These are phyloP conservation scores for Nemania serpens DNA, from an alignment of 2,329 filamentous ascomycete genomes.

Conservation along the genomic window DNA sequence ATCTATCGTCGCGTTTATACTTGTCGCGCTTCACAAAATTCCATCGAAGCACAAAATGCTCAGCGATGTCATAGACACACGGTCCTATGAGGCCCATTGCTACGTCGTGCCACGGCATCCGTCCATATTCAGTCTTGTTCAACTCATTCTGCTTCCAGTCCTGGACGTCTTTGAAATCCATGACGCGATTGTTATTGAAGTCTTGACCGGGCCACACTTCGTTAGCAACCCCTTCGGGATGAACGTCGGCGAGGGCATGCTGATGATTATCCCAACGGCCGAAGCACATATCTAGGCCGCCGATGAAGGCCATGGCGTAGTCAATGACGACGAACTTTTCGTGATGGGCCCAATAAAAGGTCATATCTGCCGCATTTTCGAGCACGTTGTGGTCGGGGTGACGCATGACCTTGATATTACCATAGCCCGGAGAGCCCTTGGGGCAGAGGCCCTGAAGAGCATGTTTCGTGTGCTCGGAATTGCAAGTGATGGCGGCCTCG, in stretches of 20 bases:
- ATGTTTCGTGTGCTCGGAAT: constrained; percentile 91
- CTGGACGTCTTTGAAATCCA: constrained; percentile 90
- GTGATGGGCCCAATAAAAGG: constrained; percentile 97
- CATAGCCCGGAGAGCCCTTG: constrained; percentile 77
- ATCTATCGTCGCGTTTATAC: constrained; percentile 85
- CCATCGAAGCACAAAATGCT: constrained; percentile 94
- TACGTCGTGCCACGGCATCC: constrained; percentile 99
- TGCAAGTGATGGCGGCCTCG: constrained; percentile 82
- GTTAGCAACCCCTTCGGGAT: constrained; percentile 78
- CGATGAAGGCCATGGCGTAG: constrained; percentile 88
- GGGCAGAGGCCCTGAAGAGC: constrained; percentile 80
- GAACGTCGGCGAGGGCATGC: constrained; percentile 83
- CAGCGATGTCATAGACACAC: constrained; percentile 89
- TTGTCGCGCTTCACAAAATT: constrained; percentile 98
- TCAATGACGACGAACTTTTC: constrained; percentile 98
- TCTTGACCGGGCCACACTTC: constrained; percentile 96
- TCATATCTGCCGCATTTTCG: constrained; percentile 94
- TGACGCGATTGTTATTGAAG: constrained; percentile 95
- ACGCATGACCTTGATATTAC: constrained; percentile 86
- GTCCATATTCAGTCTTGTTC: constrained; percentile 85
- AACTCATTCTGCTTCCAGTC: constrained; percentile 95
- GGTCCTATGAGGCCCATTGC: constrained; percentile 90
- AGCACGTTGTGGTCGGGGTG: constrained; percentile 96
- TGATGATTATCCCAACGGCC: constrained; percentile 90
- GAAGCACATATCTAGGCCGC: constrained; percentile 93